phyloP scores from a whole-genome alignment of 2,329 filamentous ascomycete genomes.

The Didymella glomerata region DNA sequence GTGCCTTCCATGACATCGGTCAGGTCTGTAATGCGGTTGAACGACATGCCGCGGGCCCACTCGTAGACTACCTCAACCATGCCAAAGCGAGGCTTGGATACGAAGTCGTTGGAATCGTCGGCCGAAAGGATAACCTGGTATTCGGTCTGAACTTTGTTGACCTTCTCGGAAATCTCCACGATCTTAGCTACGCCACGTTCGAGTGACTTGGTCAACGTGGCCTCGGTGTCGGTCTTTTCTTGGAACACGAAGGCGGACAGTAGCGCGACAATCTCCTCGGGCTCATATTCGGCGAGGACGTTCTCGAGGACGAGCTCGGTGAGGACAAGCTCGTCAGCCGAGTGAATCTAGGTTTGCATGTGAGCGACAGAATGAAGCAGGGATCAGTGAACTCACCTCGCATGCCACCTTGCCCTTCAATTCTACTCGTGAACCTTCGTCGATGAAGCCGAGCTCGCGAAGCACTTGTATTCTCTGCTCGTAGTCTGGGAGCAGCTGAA shows the following conservation, averaged over 20 bases:
- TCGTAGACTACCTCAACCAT: constrained; percentile 98
- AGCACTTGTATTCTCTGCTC: constrained; percentile 93
- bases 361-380: neutral
- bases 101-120: constrained; percentile 93
- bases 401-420: constrained; percentile 98
- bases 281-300: constrained; percentile 91
- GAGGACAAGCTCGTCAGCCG: constrained; percentile 92
- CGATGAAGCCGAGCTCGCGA: constrained; percentile 90
- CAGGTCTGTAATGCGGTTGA: constrained; percentile 95
- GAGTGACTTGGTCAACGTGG: constrained; percentile 81
- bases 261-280: constrained; percentile 93
- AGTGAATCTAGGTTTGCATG: constrained; percentile 72
- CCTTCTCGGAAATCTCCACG: constrained; percentile 87
- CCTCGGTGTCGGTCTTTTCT: constrained; percentile 87
- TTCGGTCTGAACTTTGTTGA: constrained; percentile 86
- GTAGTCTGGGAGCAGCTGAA: constrained; percentile 95
- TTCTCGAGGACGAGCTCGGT: constrained; percentile 98
- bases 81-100: constrained; percentile 85
- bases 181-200: constrained; percentile 86
- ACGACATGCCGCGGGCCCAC: constrained; percentile 97
- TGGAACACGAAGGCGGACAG: constrained; percentile 97
- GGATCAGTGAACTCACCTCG: constrained; percentile 63
- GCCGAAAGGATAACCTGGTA: constrained; percentile 91
- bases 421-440: constrained; percentile 84
- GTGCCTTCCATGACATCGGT: constrained; percentile 98